Evolutionary conservation across 495 filamentous ascomycete genomes (phyloP).

Genomic region (Aspergillus taichungensis): DNA sequence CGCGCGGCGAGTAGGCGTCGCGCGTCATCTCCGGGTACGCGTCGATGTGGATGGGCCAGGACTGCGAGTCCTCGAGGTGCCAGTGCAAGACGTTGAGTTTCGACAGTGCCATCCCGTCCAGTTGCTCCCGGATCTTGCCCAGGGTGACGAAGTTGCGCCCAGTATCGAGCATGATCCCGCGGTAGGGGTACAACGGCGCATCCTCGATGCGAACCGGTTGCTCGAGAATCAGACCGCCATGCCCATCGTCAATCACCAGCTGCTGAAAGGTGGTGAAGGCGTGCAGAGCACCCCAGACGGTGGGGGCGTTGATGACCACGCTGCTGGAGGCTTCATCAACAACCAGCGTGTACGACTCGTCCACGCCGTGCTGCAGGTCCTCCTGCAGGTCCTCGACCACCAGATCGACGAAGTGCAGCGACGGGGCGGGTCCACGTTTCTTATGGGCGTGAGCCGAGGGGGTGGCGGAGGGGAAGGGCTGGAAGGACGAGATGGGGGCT

Average conservation of each 20-base stretch:
- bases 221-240: conserved; percentile 39
- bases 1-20: conserved; percentile 43
- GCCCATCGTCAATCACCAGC: conserved; percentile 39
- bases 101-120: conserved; percentile 43
- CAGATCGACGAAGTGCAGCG: conserved; percentile 28
- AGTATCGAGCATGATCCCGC: conserved; percentile 44
- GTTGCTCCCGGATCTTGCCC: conserved; percentile 41
- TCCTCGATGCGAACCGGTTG: conserved; percentile 41
- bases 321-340: conserved; percentile 22
- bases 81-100: conserved; percentile 47
- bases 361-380: conserved; percentile 43
- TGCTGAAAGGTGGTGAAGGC: conserved; percentile 52
- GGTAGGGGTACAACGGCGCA: conserved; percentile 39
- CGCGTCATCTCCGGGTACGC: conserved; percentile 44
- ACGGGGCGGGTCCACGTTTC: conserved; percentile 25
- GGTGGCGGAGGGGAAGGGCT: conserved; percentile 36
- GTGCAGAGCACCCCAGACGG: conserved; percentile 47
- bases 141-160: conserved; percentile 43
- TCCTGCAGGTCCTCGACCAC: conserved; percentile 31
- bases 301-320: conserved; percentile 39
- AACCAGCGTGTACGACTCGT: conserved; percentile 50
- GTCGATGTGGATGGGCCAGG: conserved; percentile 42
- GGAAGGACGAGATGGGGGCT: conserved; percentile 37
- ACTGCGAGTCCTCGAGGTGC: conserved; percentile 44
- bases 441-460: conserved; percentile 14